phyloP scores from a whole-genome alignment of 257 asterid genomes.

The Schizonepeta tenuifolia region DNA sequence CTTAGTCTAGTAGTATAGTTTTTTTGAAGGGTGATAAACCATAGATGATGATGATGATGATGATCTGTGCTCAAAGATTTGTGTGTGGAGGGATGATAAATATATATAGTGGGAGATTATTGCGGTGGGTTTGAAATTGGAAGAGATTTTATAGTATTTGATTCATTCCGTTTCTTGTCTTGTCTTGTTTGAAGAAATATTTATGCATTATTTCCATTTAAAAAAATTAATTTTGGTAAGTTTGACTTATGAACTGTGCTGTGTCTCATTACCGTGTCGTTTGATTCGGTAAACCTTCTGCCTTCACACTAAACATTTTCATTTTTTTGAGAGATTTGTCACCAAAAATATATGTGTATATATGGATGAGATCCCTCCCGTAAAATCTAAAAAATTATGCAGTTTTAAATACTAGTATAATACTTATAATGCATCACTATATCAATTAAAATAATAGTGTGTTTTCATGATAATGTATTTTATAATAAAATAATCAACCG shows the following conservation, averaged over 20 bases:
- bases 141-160: slow-evolving; percentile 28
- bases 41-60: background rate
- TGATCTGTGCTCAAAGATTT: background rate
- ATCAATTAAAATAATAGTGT: too few relatives aligned
- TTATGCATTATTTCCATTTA: background rate
- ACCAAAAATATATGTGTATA: too few relatives aligned
- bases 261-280: slow-evolving; percentile 9
- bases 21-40: background rate
- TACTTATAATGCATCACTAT: too few relatives aligned
- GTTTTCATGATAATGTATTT: too few relatives aligned
- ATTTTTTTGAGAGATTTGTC: background rate
- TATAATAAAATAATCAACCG: too few relatives aligned
- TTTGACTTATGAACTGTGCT: slow-evolving; percentile 32
- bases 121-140: background rate
- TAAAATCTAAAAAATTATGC: too few relatives aligned
- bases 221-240: background rate
- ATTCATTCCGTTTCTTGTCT: slow-evolving; percentile 19
- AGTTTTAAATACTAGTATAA: too few relatives aligned
- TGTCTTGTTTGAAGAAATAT: slow-evolving; percentile 5
- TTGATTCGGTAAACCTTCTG: slow-evolving; percentile 38
- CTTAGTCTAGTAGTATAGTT: background rate
- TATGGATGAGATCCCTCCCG: too few relatives aligned
- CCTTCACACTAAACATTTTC: slow-evolving; percentile 33
- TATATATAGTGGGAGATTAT: background rate
- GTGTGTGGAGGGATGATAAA: background rate